These are phyloP conservation scores for Curvularia lunata DNA, from an alignment of 2,329 filamentous ascomycete genomes.

Conservation along the genomic window DNA sequence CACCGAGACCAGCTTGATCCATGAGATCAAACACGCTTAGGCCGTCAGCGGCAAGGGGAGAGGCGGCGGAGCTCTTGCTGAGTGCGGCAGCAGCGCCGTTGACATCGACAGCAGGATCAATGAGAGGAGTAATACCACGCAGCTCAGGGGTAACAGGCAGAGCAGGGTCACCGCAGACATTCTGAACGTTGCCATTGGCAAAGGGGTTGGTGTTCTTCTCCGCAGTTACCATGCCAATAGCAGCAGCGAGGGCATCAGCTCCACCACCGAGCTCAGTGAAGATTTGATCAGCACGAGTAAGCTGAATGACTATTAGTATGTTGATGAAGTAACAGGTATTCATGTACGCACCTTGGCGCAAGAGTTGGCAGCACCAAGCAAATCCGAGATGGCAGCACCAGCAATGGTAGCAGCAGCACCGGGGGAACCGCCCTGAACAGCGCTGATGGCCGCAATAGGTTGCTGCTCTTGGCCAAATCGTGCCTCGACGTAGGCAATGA, in stretches of 20 bases:
- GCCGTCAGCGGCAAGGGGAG: constrained; percentile 65
- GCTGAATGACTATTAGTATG: constrained; percentile 47
- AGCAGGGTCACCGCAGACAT: constrained; percentile 67
- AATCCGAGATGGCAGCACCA: constrained; percentile 65
- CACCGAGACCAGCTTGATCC: constrained; percentile 66
- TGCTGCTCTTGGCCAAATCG: constrained; percentile 69
- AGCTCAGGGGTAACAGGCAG: constrained; percentile 67
- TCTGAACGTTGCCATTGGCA: constrained; percentile 61
- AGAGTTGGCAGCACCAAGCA: constrained; percentile 69
- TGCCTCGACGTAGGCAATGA: constrained; percentile 47
- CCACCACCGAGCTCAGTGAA: constrained; percentile 66
- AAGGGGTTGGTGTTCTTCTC: constrained; percentile 79
- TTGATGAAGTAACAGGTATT: background rate
- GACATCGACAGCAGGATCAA: constrained; percentile 68
- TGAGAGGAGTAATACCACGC: constrained; percentile 69
- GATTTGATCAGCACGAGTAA: constrained; percentile 69
- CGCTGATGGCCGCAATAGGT: constrained; percentile 62
- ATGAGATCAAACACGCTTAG: constrained; percentile 70
- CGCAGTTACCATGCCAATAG: constrained; percentile 67
- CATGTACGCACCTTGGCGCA: constrained; percentile 63
- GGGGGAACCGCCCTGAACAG: constrained; percentile 61
- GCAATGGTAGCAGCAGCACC: constrained; percentile 69
- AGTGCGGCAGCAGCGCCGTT: constrained; percentile 66
- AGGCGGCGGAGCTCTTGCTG: constrained; percentile 58
- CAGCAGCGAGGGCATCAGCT: constrained; percentile 65